Conservation (phyloP, 768 basidiomycete genomes). For the Lyophyllum atratum region DNA sequence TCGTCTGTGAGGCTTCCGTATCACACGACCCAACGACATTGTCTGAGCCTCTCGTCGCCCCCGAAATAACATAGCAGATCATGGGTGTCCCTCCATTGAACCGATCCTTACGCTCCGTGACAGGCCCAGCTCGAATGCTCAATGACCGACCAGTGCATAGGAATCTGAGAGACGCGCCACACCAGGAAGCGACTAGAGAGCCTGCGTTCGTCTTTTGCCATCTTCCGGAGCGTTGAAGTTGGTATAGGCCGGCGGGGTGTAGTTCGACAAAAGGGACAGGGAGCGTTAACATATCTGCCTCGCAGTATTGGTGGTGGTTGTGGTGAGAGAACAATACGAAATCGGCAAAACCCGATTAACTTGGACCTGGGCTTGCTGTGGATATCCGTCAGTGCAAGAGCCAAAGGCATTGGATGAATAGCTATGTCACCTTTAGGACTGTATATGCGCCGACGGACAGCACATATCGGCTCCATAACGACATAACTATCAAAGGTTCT, state of each 20-base stretch:
- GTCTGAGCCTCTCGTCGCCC: not conserved
- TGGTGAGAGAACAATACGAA: no score
- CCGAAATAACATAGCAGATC: conserved; percentile 8
- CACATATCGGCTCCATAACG: no score
- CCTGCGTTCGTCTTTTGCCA: not conserved
- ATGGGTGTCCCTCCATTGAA: conserved; percentile 14
- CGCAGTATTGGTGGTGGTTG: no score
- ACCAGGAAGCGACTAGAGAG: conserved; percentile 8
- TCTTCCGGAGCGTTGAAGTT: conserved; percentile 4
- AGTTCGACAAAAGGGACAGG: no score
- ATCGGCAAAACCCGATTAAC: no score
- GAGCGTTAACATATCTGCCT: no score
- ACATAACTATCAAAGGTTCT: no score
- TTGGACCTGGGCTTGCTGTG: no score
- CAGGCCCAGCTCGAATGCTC: conserved; percentile 5
- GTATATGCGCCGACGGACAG: no score
- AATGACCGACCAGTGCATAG: conserved; percentile 1
- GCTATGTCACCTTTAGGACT: no score
- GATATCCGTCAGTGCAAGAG: no score
- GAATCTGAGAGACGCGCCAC: conserved; percentile 7
- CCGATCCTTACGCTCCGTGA: conserved; percentile 5
- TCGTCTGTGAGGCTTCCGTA: conserved; percentile 3
- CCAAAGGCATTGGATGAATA: no score
- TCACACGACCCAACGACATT: not conserved
- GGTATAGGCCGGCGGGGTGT: not conserved